Evolutionary conservation across 2,329 filamentous ascomycete species (phyloP), one percentile per base, ranked within the genome.

Genomic region (Sarocladium oryzae): DNA sequence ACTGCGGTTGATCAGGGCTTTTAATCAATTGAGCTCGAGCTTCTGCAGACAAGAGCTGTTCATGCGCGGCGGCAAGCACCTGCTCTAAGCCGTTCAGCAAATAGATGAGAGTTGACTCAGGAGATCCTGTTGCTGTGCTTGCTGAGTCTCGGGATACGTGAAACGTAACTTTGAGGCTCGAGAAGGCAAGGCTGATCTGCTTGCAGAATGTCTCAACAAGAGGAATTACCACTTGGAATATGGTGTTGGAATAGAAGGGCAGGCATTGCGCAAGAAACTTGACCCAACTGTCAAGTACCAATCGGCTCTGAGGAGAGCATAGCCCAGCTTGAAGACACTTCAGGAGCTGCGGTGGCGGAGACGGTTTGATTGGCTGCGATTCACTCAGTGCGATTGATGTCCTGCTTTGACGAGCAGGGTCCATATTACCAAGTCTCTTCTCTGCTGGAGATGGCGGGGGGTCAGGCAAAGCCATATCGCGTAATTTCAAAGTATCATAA

Each of bases 21-120:
- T 95, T 96, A 38, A 77, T 72, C 30, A 81, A 72, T 51, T 84
- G 81, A 38, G 78, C 76, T 55, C 80, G 82, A 36, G 83, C 79
- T 67, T 95, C 89, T 58, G 95, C 89, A 21, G 78, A 73, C 49
- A 91, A 70, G 18, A 97, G 73, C 53, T 85, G 85, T 59, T 95
- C 88, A 66, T 99, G 93, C 4, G 86, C 90, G 59, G 84, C 82
- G 16, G 91, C 91, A 53, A 99, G 74, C 21, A 96, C 85, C 60
- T 95, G 89, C 66, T 99, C 93, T 1, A 99, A 76, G 0, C 89
- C 93, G 56, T 95, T 92, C n/a, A 99, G 75, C 1, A 99, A 74
- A n/a, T 86, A 85, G 45, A 95, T 89, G 1, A 92, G 69, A 0
- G 86, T 88, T 0, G 86, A 79, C 67, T 89, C 89, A 5, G 79